Evolutionary conservation across 768 basidiomycete species (phyloP).

Genomic region (Lactarius trivialis): DNA sequence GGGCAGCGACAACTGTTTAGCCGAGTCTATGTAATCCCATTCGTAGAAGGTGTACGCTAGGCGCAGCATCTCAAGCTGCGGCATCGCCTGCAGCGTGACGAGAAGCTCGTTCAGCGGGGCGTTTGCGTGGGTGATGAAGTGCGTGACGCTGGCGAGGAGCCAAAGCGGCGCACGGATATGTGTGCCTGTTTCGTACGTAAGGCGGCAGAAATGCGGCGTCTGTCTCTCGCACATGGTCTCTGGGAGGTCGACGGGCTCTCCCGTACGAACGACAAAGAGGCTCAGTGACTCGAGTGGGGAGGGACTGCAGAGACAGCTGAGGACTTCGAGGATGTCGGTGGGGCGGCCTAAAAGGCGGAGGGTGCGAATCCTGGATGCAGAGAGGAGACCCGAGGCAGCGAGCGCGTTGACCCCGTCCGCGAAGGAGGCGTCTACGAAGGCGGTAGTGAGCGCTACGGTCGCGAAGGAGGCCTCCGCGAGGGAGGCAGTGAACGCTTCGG

Average conservation of each 20-base stretch:
- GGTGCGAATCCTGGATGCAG: conserved; percentile 5
- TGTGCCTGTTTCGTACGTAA: neutral
- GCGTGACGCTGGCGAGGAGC: conserved; percentile 5
- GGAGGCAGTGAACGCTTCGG: conserved; percentile 1
- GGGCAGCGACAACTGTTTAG: neutral
- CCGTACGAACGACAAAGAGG: neutral
- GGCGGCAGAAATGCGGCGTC: neutral
- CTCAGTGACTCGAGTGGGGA: conserved; percentile 8
- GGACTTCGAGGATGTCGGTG: conserved; percentile 3
- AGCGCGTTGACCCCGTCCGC: conserved; percentile 1
- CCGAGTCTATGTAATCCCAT: no score
- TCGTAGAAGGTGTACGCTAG: conserved; percentile 1
- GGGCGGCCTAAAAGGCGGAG: conserved; percentile 9
- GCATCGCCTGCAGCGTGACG: conserved; percentile 3
- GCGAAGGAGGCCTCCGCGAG: no score
- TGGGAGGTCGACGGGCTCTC: neutral
- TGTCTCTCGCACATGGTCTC: neutral
- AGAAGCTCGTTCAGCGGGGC: neutral
- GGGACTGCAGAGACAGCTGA: conserved; percentile 4
- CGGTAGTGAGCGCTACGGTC: no score
- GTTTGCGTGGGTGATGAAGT: conserved; percentile 8
- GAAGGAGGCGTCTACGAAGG: no score
- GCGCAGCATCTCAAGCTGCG: conserved; percentile 5
- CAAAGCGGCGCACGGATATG: conserved; percentile 8
- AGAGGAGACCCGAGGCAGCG: conserved; percentile 6